These are phyloP conservation scores for Pestalotiopsis sp. DNA, from an alignment of 2,329 filamentous ascomycete species.

Conservation along the genomic window DNA sequence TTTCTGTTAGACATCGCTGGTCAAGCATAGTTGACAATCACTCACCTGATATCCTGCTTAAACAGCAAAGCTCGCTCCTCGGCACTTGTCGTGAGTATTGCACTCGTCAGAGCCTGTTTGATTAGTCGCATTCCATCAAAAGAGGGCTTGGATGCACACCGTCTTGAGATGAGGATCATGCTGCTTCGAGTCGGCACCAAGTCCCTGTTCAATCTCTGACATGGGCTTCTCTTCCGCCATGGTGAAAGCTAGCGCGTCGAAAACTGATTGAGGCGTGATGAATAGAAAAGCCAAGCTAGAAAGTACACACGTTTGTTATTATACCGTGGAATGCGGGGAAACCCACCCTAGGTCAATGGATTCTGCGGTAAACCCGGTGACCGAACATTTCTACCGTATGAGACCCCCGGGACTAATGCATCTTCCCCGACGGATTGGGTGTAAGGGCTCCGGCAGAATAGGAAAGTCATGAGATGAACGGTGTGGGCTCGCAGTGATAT, in stretches of 20 bases:
- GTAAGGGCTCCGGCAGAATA: neutral
- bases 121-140: neutral
- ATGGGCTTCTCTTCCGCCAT: constrained; percentile 3
- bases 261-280: neutral
- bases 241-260: neutral
- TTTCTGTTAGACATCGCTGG: neutral
- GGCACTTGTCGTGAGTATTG: neutral
- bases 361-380: neutral
- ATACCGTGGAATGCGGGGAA: neutral
- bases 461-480: neutral
- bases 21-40: neutral
- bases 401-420: neutral
- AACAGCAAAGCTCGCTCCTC: constrained; percentile 44
- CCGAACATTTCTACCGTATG: neutral
- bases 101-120: neutral
- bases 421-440: neutral
- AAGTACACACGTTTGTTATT: neutral
- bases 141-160: neutral
- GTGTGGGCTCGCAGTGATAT: neutral
- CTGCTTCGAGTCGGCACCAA: neutral
- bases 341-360: neutral
- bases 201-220: neutral
- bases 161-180: neutral
- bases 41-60: constrained; percentile 53
- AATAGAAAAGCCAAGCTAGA: neutral